Base-by-base conservation (phyloP, 2,329 filamentous ascomycete species). In the Talaromyces sp. region DNA sequence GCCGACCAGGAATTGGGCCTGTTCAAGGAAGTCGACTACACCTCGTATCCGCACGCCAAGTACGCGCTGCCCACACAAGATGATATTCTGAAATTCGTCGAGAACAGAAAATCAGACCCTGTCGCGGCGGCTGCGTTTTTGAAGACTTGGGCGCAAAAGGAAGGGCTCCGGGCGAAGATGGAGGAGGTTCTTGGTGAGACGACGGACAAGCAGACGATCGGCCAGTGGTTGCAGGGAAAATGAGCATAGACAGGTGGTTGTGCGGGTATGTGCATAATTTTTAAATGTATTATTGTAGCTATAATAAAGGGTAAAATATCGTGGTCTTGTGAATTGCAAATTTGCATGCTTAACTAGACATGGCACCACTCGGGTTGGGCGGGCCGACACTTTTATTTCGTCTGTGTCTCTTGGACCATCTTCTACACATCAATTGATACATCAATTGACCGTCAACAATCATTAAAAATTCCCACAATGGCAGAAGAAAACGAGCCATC, bases 31-130 rank as follows among this genome's bases (percentile, higher is more conserved):
- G 65, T 62, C 6, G 83, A 89, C 66, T 97, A 88, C 76, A 72
- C 70, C 5, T 78, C 88, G 61, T 97, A 97, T 74, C 93, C 92
- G 1, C 85, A 90, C 73, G 74, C 76, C 29, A 67, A 68, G 32
- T 85, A 92, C 31, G 88, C 88, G 5, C 79, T 97, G 62, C 94
- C 93, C 5, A 82, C 80, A 1, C 92, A 97, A 76, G 64, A 67
- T 5, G 69, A 73, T 53, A 83, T 87, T 54, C 77, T 80, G 27
- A 29, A 29, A 29, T 29, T 29, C 27, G 55, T 73, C 67, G 48
- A 70, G 10, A 3, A 32, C 27, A 29, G 27, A 29, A 7, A 32
- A 12, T 12, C 3, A 3, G 11, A 32, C 31, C 11, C 31, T 35
- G 78, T 8, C 27, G 27, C 27, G 4, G 27, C 27, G 27, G 27